A percentile compares a stretch with the other conserved stretches of the same genome.
Conservation (phyloP, 2,329 filamentous ascomycete genomes). For the Talaromyces verruculosus region DNA sequence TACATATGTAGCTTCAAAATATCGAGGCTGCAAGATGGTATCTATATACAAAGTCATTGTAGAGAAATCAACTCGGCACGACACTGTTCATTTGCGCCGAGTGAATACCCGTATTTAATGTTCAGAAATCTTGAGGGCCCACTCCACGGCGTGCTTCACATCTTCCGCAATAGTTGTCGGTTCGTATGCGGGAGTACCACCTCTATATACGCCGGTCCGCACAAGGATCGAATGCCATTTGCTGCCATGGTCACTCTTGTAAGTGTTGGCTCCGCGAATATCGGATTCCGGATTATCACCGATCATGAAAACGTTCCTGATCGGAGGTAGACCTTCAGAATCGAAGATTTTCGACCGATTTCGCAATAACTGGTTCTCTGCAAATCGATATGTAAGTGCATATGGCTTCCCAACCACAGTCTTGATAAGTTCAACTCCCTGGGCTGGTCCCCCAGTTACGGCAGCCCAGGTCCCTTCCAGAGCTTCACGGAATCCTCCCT, state of each 20-base stretch:
- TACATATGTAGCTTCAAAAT: background rate
- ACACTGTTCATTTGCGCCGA: background rate
- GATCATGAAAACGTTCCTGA: conserved; percentile 86
- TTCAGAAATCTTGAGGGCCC: conserved; percentile 61
- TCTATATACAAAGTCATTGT: background rate
- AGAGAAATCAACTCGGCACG: background rate
- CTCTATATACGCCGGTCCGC: conserved; percentile 72
- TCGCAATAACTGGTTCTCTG: conserved; percentile 68
- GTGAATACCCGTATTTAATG: background rate
- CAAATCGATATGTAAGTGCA: conserved; percentile 75
- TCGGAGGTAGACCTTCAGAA: conserved; percentile 40
- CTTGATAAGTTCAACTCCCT: conserved; percentile 59
- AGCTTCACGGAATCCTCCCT: conserved; percentile 84
- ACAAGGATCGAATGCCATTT: conserved; percentile 77
- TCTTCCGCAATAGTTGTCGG: conserved; percentile 69
- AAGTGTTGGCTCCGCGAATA: conserved; percentile 82
- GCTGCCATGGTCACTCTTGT: conserved; percentile 64
- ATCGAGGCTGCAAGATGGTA: background rate
- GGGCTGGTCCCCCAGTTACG: conserved; percentile 59
- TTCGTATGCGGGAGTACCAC: conserved; percentile 57
- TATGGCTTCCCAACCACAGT: conserved; percentile 82
- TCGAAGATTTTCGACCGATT: conserved; percentile 57
- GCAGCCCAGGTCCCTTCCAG: conserved; percentile 76
- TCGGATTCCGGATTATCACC: conserved; percentile 89
- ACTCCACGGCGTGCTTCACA: conserved; percentile 73